These are phyloP conservation scores for Euphrasia confusa DNA, from an alignment of 257 asterid genomes.

Conservation along the genomic window DNA sequence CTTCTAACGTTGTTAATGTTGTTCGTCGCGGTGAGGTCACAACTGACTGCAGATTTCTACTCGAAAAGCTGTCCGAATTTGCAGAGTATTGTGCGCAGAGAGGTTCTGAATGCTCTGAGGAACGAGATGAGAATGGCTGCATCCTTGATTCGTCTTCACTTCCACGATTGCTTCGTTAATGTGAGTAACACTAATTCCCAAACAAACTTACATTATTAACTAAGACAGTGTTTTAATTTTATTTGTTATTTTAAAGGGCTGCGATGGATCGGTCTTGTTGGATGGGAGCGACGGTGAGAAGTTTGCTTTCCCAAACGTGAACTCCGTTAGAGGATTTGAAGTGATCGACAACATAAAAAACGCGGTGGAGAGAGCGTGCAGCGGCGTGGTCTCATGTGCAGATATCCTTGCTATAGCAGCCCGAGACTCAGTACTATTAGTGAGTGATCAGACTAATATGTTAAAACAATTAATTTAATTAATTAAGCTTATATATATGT, in stretches of 20 bases:
- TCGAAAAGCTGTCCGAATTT: conserved; percentile 51
- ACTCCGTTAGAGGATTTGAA: conserved; percentile 79
- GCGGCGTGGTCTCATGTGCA: conserved; percentile 67
- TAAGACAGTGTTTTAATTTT: too few species aligned
- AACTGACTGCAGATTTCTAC: conserved; percentile 49
- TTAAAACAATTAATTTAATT: too few species aligned
- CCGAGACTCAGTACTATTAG: conserved; percentile 62
- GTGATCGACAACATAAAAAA: conserved; percentile 59
- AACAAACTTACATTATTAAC: too few species aligned
- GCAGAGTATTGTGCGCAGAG: conserved; percentile 42
- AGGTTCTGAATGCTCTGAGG: conserved; percentile 54
- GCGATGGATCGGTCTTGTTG: conserved; percentile 72
- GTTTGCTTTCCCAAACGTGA: conserved; percentile 51
- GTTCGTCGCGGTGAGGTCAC: conserved; percentile 43
- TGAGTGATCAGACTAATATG: conserved; percentile 15
- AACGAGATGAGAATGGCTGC: conserved; percentile 83
- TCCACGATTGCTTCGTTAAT: conserved; percentile 78
- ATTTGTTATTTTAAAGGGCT: conserved; percentile 39
- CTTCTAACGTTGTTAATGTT: conserved; percentile 25
- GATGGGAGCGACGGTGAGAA: conserved; percentile 80
- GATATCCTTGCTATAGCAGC: conserved; percentile 72
- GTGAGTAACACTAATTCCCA: conserved; percentile 31
- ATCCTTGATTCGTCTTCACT: conserved; percentile 71
- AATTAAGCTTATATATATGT: not conserved
- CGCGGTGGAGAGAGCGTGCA: conserved; percentile 62